Conservation (phyloP, 129 eudicot species). For the Pulicaria dysenterica region DNA sequence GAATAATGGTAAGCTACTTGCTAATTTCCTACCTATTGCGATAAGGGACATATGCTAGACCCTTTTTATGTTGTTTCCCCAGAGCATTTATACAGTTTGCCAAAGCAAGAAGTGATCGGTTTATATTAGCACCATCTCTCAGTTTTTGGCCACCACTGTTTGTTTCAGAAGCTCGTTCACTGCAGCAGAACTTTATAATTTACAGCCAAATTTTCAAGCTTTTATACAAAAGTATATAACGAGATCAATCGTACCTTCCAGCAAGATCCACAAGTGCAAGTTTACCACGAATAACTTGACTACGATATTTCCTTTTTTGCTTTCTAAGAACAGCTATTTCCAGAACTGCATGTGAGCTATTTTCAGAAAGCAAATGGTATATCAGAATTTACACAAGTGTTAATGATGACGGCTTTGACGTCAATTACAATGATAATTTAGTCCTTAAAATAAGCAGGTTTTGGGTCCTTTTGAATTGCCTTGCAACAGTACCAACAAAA, state of each 20-base stretch:
- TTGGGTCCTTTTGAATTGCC: too few relatives aligned
- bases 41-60: constrained; percentile 95
- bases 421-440: too few relatives aligned
- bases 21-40: constrained; percentile 69
- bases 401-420: too few relatives aligned
- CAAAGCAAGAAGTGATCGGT: constrained; percentile 90
- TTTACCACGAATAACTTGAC: constrained; percentile 86
- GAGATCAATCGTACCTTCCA: constrained; percentile 62
- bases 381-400: constrained; percentile 24
- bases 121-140: constrained; percentile 96
- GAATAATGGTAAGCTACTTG: constrained; percentile 25
- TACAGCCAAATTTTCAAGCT: background rate
- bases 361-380: constrained; percentile 23
- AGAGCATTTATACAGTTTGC: constrained; percentile 97
- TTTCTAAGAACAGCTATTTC: constrained; percentile 79
- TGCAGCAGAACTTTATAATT: constrained; percentile 39
- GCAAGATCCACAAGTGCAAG: constrained; percentile 98
- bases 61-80: constrained; percentile 94
- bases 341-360: constrained; percentile 93
- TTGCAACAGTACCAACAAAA: too few relatives aligned
- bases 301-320: constrained; percentile 59
- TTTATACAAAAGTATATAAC: background rate
- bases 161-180: constrained; percentile 97
- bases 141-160: constrained; percentile 85
- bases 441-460: too few relatives aligned